phyloP scores from a whole-genome alignment of 1,284 basidiomycete genomes.

The Tetrapyrgos nigripes region DNA sequence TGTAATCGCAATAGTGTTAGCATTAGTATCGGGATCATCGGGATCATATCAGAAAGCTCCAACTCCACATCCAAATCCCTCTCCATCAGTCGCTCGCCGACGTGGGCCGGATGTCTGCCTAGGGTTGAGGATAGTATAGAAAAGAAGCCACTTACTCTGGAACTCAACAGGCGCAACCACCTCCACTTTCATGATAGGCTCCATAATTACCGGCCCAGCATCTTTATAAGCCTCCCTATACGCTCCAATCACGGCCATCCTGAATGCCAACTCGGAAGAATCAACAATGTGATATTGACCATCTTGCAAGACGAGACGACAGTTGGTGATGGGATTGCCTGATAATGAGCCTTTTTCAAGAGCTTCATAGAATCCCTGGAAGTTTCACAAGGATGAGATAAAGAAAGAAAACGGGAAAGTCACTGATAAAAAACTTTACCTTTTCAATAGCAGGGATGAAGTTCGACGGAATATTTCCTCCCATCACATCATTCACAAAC shows the following conservation, averaged over 20 bases:
- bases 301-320: constrained; percentile 90
- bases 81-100: too few species aligned
- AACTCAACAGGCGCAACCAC: constrained; percentile 97
- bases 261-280: constrained; percentile 97
- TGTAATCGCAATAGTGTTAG: too few species aligned
- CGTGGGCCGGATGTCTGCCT: too few species aligned
- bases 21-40: constrained; percentile 3
- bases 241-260: constrained; percentile 88
- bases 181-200: constrained; percentile 99
- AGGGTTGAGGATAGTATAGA: not conserved
- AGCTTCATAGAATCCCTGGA: constrained; percentile 93
- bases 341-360: constrained; percentile 91
- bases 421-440: constrained; percentile 47
- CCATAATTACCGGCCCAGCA: constrained; percentile 85
- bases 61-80: too few species aligned
- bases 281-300: constrained; percentile 96
- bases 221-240: constrained; percentile 91
- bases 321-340: constrained; percentile 89
- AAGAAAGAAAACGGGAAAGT: not conserved
- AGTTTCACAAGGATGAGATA: not conserved
- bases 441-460: constrained; percentile 97
- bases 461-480: constrained; percentile 90
- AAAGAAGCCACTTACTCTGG: constrained; percentile 69
- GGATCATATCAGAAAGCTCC: too few species aligned
- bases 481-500: constrained; percentile 92